Evolutionary conservation across 2,329 filamentous ascomycete genomes (phyloP).

Genomic region (Botrytis aclada): DNA sequence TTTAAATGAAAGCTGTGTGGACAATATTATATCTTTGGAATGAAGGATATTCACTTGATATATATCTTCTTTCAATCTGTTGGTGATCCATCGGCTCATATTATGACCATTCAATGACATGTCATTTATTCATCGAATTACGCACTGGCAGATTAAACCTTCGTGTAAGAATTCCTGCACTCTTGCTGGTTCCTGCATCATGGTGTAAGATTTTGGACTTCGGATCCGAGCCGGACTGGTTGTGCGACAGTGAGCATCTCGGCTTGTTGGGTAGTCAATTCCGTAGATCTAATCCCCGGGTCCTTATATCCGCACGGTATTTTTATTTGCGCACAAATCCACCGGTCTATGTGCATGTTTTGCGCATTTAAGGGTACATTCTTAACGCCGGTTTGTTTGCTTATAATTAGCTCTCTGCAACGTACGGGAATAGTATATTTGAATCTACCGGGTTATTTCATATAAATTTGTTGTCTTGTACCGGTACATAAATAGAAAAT

Average conservation of each 20-base stretch:
- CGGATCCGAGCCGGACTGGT: conserved; percentile 12
- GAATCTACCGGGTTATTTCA: not conserved
- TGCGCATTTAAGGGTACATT: not conserved
- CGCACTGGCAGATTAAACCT: not conserved
- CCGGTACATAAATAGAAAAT: not conserved
- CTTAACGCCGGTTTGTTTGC: not conserved
- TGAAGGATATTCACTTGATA: conserved; percentile 8
- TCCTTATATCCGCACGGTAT: conserved; percentile 1
- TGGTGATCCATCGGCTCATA: not conserved
- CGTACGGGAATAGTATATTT: not conserved
- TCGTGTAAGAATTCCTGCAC: not conserved
- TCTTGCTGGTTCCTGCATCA: not conserved
- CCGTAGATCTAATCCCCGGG: not conserved
- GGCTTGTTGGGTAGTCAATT: not conserved
- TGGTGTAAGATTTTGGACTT: not conserved
- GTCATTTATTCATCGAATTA: not conserved
- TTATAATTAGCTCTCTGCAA: not conserved
- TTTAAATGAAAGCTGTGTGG: not conserved
- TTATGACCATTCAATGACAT: not conserved
- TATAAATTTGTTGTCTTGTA: not conserved
- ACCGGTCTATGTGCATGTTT: not conserved
- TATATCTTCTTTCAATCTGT: not conserved
- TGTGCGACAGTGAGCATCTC: conserved; percentile 3
- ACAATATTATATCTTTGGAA: not conserved
- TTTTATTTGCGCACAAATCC: not conserved